Base-by-base conservation (phyloP, 2,329 filamentous ascomycete genomes). In the Epichloe bromicola region DNA sequence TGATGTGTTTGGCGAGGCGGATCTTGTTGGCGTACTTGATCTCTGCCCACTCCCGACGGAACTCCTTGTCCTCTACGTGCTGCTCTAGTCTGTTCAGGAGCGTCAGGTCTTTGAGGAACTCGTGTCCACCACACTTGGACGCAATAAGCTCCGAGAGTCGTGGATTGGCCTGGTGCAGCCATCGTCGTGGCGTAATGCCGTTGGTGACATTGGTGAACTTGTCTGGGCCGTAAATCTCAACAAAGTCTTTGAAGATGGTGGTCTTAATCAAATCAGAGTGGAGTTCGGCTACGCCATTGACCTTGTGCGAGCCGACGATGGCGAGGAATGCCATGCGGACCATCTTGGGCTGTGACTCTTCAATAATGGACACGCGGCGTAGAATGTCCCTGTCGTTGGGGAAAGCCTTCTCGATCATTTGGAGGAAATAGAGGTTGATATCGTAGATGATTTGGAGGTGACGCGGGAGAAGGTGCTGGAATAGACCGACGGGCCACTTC, bases 151-250 rank as follows among this genome's bases (percentile, higher is more conserved):
- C 87, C 0, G 91, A 96, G 33, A 98, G 75, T 51, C 86, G 81
- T 11, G 91, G 93, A 66, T 98, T 98, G 54, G 93, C 93, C 69
- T 98, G 93, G 72, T 98, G 90, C 52, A 98, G 75, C 93, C 93
- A 98, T 64, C 93, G 80, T 61, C 93, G 80, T 11, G 93, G 93
- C 1, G 93, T 98, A 65, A 98, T 94, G 53, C 93, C 93, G 67
- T 98, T 98, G 57, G 93, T 98, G 57, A 98, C 91, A 61, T 98
- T 98, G 52, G 88, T 95, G 70, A 98, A 98, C 69, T 96, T 96
- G 76, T 98, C 93, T 0, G 85, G 85, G 3, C 93, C 93, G 61
- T 93, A 98, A 57, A 98, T 88, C 60, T 82, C 79, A 53, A 98
- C 91, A 68, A 98, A 98, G 67, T 98, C 93, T 69, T 93, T 96